Evolutionary conservation across 371 early-diverging fungal species (phyloP), one percentile per base, ranked within the genome.

Genomic region (Rhizopus microsporus): DNA sequence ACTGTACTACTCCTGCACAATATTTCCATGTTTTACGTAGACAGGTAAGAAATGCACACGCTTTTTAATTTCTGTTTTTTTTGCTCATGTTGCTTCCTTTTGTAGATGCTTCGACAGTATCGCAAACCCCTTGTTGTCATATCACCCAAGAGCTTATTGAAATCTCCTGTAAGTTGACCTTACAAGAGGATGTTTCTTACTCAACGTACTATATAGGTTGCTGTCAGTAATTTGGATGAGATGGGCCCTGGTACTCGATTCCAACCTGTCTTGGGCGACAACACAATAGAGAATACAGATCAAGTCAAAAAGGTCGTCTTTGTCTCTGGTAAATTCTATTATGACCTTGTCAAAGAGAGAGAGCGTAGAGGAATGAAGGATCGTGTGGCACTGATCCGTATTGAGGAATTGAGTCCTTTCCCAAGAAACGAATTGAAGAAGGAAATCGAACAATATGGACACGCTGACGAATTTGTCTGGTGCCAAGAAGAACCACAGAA

Each of bases 401-500:
- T 98, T 15, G 98, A 98, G 62, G 96, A 98, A 79, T 54, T 98
- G 42, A 85, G 88, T 52, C 98, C 98, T 15, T 95, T 98, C 89
- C 98, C 98, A 16, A 80, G 80, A 61, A 76, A 82, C 8, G 83
- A 88, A 32, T 60, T 96, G 15, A 51, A 71, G 54, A 47, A 71
- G n/a, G 88, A 88, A 60, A 67, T 96, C 13, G 68, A 63, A 37
- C 77, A 83, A 45, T 94, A 83, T 68, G 56, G 67, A 13, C 78
- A 80, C 30, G 91, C 86, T 15, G 65, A 74, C 15, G 89, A 95
- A 42, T 91, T 89, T 71, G 74, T 88, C 2, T 98, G 93, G 92
- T 88, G 90, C 58, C 98, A 98, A 69, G 98, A 98, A 69, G 98
- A 98, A 62, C 94, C 93, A 13, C 88, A 92, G 71, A 98, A 98